Evolutionary conservation across 345 rosid species (phyloP).

Genomic region (Pistacia vera): DNA sequence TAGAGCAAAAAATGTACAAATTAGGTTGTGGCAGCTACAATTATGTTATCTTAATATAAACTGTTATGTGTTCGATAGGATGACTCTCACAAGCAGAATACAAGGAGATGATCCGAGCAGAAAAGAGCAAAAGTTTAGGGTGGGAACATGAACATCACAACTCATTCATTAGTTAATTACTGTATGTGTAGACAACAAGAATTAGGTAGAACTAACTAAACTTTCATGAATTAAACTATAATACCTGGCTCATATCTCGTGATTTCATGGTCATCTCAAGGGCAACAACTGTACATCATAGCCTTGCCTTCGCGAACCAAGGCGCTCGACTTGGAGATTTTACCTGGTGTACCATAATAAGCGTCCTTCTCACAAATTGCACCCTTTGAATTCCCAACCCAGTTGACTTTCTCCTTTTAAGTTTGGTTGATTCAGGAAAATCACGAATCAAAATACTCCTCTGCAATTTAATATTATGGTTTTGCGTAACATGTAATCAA

Average conservation of each 20-base stretch:
- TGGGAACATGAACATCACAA: too few relatives aligned
- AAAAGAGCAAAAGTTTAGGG: background rate
- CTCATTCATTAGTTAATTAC: background rate
- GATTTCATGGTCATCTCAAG: background rate
- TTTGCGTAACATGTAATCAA: slow-evolving; percentile 14
- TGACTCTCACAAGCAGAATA: too few relatives aligned
- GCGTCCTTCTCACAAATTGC: slow-evolving; percentile 17
- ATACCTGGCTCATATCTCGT: background rate
- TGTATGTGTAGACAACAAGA: background rate
- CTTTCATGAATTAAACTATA: background rate
- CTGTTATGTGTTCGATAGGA: too few relatives aligned
- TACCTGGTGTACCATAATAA: slow-evolving; percentile 20
- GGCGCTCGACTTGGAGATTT: slow-evolving; percentile 12
- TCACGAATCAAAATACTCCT: background rate
- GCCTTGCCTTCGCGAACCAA: background rate
- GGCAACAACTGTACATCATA: background rate
- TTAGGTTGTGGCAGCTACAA: too few relatives aligned
- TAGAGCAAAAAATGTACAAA: too few relatives aligned
- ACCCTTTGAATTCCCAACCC: slow-evolving; percentile 14
- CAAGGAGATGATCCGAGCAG: background rate
- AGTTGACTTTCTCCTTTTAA: slow-evolving; percentile 10
- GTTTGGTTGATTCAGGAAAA: background rate
- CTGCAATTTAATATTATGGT: slow-evolving; percentile 25
- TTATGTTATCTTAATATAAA: too few relatives aligned
- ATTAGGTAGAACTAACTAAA: slow-evolving; percentile 27